Percentiles rank a stretch among this genome's conserved stretches.
phyloP scores from a whole-genome alignment of 2,329 filamentous ascomycete species.

The Pyrenochaeta sp. region DNA sequence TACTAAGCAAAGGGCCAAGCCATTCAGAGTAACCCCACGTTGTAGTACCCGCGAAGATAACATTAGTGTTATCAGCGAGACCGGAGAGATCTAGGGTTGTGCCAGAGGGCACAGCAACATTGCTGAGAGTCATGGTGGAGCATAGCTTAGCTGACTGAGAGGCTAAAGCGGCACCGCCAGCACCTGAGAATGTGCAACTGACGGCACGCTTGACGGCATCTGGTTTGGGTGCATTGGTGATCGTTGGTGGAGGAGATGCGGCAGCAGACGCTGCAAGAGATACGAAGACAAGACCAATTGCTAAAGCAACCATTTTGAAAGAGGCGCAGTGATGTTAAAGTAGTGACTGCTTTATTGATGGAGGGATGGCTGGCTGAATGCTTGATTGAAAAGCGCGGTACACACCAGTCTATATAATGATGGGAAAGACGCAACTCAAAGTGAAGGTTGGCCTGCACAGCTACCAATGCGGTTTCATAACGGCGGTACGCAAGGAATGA shows the following conservation, averaged over 20 bases:
- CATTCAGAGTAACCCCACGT: conserved; percentile 73
- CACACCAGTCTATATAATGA: too few relatives aligned
- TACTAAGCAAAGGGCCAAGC: conserved; percentile 68
- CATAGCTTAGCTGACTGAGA: conserved; percentile 60
- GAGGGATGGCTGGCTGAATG: conserved; percentile 5
- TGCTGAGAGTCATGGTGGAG: conserved; percentile 62
- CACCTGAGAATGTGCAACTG: conserved; percentile 63
- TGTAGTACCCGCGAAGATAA: conserved; percentile 72
- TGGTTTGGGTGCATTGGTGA: conserved; percentile 24
- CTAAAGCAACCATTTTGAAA: conserved; percentile 21
- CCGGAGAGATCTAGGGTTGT: conserved; percentile 65
- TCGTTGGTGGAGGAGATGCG: conserved; percentile 34
- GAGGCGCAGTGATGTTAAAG: conserved; percentile 4
- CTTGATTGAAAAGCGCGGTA: too few relatives aligned
- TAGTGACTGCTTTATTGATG: conserved; percentile 9
- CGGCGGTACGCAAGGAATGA: too few relatives aligned
- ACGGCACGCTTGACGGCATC: conserved; percentile 29
- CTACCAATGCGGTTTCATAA: conserved; percentile 4
- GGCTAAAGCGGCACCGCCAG: conserved; percentile 54
- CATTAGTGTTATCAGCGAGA: conserved; percentile 59
- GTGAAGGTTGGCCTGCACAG: conserved; percentile 2
- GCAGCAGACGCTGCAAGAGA: conserved; percentile 30
- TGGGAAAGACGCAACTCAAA: too few relatives aligned
- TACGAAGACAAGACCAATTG: conserved; percentile 20
- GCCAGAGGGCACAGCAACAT: conserved; percentile 65